These are phyloP conservation scores for Cyphellophora attinorum DNA, from an alignment of 2,329 filamentous ascomycete species.

Conservation along the genomic window DNA sequence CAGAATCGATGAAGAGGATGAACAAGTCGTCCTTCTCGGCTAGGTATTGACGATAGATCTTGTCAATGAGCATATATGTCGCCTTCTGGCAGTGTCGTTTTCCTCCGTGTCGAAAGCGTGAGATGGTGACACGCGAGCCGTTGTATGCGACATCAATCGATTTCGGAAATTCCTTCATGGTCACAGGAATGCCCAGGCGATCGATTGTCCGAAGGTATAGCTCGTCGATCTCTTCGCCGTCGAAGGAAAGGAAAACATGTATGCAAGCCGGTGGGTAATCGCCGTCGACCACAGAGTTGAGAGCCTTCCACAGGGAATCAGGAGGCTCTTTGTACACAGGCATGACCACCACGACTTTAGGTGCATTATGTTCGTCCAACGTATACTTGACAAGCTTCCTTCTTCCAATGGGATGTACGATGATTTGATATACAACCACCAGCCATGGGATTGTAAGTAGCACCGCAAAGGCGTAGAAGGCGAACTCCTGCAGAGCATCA, in stretches of 20 bases:
- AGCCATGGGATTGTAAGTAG: slow-evolving; percentile 84
- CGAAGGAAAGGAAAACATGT: slow-evolving; percentile 91
- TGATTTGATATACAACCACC: slow-evolving; percentile 83
- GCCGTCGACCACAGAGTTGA: slow-evolving; percentile 86
- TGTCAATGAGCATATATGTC: slow-evolving; percentile 88
- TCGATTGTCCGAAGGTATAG: slow-evolving; percentile 79
- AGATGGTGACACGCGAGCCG: slow-evolving; percentile 76
- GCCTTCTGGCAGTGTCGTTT: slow-evolving; percentile 90
- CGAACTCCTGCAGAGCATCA: slow-evolving; percentile 76
- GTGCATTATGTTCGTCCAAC: slow-evolving; percentile 74
- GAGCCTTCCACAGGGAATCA: slow-evolving; percentile 69
- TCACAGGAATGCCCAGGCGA: slow-evolving; percentile 70
- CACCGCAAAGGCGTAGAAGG: slow-evolving; percentile 84
- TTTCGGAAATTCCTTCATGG: slow-evolving; percentile 67
- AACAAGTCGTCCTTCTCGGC: slow-evolving; percentile 85
- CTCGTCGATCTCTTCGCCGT: slow-evolving; percentile 81
- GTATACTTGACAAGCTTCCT: slow-evolving; percentile 73
- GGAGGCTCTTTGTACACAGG: slow-evolving; percentile 91
- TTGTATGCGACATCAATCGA: slow-evolving; percentile 87
- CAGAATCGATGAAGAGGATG: slow-evolving; percentile 93
- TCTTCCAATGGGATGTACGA: slow-evolving; percentile 76
- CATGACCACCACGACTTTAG: slow-evolving; percentile 94
- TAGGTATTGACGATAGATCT: slow-evolving; percentile 79
- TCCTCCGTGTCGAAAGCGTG: slow-evolving; percentile 83
- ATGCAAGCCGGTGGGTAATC: slow-evolving; percentile 89